phyloP scores from a whole-genome alignment of 2,329 filamentous ascomycete species.

The Zymoseptoria tritici region DNA sequence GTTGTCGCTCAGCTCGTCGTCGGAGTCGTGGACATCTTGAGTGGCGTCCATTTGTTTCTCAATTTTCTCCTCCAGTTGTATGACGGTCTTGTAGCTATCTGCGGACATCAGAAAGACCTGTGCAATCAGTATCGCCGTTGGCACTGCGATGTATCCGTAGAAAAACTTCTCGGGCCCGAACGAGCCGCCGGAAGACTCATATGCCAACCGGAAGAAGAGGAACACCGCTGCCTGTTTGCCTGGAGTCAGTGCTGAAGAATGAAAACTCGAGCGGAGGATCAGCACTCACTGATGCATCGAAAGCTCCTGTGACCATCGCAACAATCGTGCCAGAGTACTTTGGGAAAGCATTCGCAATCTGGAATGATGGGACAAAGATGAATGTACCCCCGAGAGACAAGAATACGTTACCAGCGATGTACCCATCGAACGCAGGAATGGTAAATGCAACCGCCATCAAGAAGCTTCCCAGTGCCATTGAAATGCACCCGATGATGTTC shows the following conservation, averaged over 20 bases:
- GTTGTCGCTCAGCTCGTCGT: slow-evolving; percentile 48
- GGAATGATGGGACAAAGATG: slow-evolving; percentile 45
- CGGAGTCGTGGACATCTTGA: slow-evolving; percentile 47
- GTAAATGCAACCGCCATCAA: slow-evolving; percentile 61
- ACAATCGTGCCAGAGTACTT: slow-evolving; percentile 42
- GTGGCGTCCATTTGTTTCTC: slow-evolving; percentile 55
- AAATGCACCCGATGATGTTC: slow-evolving; percentile 61
- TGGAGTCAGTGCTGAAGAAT: background rate
- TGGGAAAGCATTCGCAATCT: slow-evolving; percentile 44
- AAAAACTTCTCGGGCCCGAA: slow-evolving; percentile 44
- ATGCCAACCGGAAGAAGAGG: slow-evolving; percentile 41
- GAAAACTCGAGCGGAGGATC: background rate
- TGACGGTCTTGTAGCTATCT: slow-evolving; percentile 48
- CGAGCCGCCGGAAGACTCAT: slow-evolving; percentile 34
- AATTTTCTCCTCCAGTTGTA: slow-evolving; percentile 76
- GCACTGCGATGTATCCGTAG: slow-evolving; percentile 40
- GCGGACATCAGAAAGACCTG: slow-evolving; percentile 43
- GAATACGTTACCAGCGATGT: slow-evolving; percentile 42
- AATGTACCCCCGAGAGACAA: slow-evolving; percentile 43
- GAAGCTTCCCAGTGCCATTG: slow-evolving; percentile 60
- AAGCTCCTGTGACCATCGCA: slow-evolving; percentile 43
- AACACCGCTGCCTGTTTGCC: slow-evolving; percentile 36
- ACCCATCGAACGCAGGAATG: slow-evolving; percentile 61
- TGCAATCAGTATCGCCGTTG: slow-evolving; percentile 35
- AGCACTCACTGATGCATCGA: slow-evolving; percentile 36